Conservation (phyloP, 2,329 filamentous ascomycete genomes). For the Monilinia polystroma region DNA sequence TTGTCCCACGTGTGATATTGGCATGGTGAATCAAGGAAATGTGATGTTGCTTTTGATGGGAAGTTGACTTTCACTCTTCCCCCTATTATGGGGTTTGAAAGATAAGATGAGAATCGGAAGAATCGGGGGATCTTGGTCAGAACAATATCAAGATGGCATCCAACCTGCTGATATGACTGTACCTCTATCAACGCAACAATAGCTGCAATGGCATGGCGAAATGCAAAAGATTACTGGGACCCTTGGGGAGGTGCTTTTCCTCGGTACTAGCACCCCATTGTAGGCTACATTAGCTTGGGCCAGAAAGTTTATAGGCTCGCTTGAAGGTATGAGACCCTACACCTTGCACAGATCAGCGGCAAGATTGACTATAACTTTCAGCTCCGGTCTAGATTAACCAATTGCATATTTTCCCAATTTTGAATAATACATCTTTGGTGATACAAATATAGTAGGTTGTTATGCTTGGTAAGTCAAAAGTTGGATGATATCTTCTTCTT, state of each 20-base stretch:
- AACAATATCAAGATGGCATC: not conserved
- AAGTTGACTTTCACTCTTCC: not conserved
- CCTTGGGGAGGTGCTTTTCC: not conserved
- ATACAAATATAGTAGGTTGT: not conserved
- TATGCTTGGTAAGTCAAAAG: slow-evolving; percentile 7
- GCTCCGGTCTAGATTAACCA: slow-evolving; percentile 9
- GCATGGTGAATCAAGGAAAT: not conserved
- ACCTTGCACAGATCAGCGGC: slow-evolving; percentile 18
- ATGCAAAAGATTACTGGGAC: no score
- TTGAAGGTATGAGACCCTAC: not conserved
- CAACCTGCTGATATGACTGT: not conserved
- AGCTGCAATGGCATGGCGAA: no score
- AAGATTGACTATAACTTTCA: slow-evolving; percentile 12
- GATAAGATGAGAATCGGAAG: no score
- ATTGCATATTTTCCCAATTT: not conserved
- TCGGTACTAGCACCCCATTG: not conserved
- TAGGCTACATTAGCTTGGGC: not conserved
- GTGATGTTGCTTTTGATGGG: not conserved
- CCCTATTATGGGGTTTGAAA: not conserved
- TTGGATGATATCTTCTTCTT: not conserved
- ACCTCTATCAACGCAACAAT: not conserved
- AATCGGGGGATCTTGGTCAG: not conserved
- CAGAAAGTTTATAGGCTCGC: not conserved
- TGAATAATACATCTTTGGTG: not conserved
- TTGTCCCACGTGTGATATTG: not conserved